These are phyloP conservation scores for Penicillium sp. DNA, from an alignment of 2,329 filamentous ascomycete species.

Conservation along the genomic window DNA sequence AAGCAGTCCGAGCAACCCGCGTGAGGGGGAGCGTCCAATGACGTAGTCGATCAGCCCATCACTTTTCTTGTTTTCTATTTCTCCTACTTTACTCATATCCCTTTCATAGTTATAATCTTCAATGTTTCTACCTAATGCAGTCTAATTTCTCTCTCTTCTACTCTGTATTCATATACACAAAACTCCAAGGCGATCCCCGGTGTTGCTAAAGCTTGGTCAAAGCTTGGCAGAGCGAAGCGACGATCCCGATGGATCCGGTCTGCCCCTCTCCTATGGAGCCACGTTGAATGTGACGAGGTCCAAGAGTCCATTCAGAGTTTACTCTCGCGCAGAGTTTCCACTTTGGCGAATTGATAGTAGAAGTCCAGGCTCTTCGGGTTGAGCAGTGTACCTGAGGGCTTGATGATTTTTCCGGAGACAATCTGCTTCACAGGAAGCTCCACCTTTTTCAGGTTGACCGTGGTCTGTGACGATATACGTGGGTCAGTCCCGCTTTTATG, in stretches of 20 bases:
- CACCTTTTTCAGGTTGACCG: slow-evolving; percentile 81
- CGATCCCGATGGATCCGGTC: slow-evolving; percentile 14
- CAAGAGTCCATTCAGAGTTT: slow-evolving; percentile 14
- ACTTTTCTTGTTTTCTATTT: neutral
- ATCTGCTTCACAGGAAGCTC: slow-evolving; percentile 83
- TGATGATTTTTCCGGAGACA: slow-evolving; percentile 69
- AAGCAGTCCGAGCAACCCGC: no score
- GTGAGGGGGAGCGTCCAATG: neutral
- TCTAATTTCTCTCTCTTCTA: neutral
- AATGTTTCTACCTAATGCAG: neutral
- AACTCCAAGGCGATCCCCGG: neutral
- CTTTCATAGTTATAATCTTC: neutral
- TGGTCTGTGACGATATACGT: slow-evolving; percentile 56
- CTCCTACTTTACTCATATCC: neutral
- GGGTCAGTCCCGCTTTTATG: slow-evolving; percentile 50
- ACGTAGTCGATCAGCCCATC: neutral
- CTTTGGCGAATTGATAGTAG: slow-evolving; percentile 74
- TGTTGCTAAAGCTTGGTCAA: slow-evolving; percentile 20
- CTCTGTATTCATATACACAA: no score
- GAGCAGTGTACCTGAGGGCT: slow-evolving; percentile 70
- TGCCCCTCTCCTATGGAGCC: slow-evolving; percentile 7
- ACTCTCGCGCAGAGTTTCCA: slow-evolving; percentile 53
- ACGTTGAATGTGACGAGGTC: slow-evolving; percentile 2
- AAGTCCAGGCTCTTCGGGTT: slow-evolving; percentile 73
- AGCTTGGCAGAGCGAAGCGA: slow-evolving; percentile 20